Conservation (phyloP, 352 stramenopile genomes). For the Pelagophyceae sp. region DNA sequence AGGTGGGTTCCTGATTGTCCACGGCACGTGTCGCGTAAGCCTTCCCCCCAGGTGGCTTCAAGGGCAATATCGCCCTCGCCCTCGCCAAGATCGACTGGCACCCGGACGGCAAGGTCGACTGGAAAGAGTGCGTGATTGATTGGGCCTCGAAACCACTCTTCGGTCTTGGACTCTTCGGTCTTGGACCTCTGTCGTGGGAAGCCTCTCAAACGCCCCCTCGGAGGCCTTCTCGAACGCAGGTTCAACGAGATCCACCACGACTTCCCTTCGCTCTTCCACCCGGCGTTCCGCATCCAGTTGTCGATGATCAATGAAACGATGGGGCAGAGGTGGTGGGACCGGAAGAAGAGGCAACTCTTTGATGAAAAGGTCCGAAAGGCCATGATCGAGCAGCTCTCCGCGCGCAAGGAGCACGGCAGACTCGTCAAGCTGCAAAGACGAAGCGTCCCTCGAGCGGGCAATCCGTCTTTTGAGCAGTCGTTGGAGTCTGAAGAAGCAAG, state of each 20-base stretch:
- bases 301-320: constrained; percentile 19
- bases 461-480: no score
- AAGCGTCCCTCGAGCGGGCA: constrained; percentile 13
- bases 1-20: constrained; percentile 4
- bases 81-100: constrained; percentile 6
- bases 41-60: not conserved
- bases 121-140: no score
- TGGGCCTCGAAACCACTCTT: no score
- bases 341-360: constrained; percentile 18
- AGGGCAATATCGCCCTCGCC: constrained; percentile 1
- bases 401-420: constrained; percentile 1
- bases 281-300: constrained; percentile 23
- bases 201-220: no score
- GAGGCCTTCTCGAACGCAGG: no score
- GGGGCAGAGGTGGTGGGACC: constrained; percentile 24
- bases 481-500: no score
- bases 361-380: constrained; percentile 6
- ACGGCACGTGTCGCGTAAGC: no score
- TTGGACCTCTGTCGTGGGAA: no score
- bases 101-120: constrained; percentile 19
- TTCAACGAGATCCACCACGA: constrained; percentile 14
- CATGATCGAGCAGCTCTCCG: constrained; percentile 19
- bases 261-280: constrained; percentile 20
- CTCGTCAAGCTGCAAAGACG: constrained; percentile 21
- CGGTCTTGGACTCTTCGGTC: no score